Evolutionary conservation across 225 moss, liverwort and hornwort species (phyloP).

Genomic region (Pleurozium schreberi): DNA sequence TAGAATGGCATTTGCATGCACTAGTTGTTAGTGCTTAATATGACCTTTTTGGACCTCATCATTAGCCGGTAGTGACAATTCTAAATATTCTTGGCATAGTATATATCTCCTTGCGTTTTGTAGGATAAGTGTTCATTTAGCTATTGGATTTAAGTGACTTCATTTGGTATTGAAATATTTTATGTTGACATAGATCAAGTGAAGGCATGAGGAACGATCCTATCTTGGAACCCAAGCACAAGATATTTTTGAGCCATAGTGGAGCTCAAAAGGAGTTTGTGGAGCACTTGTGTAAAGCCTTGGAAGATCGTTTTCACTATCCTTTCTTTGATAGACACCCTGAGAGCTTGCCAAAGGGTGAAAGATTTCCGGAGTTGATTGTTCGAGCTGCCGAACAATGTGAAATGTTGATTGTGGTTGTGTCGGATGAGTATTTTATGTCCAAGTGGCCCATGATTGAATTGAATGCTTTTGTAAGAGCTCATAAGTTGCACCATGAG

Average conservation of each 20-base stretch:
- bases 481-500: neutral
- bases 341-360: no score
- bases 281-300: neutral
- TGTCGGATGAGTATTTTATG: neutral
- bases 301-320: neutral
- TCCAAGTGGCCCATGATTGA: neutral
- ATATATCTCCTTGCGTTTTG: neutral
- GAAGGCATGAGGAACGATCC: neutral
- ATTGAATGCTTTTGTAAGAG: neutral
- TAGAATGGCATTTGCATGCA: no score
- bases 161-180: neutral
- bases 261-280: neutral
- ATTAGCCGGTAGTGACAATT: neutral
- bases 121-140: neutral
- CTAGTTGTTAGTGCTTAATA: neutral
- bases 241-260: neutral
- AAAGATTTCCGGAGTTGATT: neutral
- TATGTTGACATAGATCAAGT: neutral
- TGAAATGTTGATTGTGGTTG: neutral
- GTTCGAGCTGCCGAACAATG: neutral
- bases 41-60: neutral
- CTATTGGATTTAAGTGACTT: fast-evolving
- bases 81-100: no score
- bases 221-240: neutral
- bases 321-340: no score